Evolutionary conservation across 768 basidiomycete species (phyloP).

Genomic region (Tulasnella sp.): DNA sequence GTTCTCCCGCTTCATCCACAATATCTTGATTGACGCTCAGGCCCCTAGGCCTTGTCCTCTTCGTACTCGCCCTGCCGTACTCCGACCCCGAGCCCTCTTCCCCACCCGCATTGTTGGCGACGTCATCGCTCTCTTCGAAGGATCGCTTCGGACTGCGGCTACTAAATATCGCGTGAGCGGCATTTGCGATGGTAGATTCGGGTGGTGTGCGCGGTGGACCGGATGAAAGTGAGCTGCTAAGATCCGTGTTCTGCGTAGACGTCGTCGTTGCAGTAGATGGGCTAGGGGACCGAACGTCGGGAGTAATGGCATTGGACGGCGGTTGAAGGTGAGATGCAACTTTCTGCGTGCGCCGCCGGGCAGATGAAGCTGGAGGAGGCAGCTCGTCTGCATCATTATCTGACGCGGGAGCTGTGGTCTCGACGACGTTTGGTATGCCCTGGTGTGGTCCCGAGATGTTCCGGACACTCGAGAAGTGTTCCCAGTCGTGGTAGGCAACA

Average conservation of each 20-base stretch:
- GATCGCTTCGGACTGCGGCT: constrained; percentile 40
- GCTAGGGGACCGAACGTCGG: background rate
- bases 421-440: constrained; percentile 56
- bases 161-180: background rate
- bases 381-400: background rate
- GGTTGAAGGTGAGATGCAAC: background rate
- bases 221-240: constrained; percentile 5
- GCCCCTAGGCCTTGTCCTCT: constrained; percentile 27
- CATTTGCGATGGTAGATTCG: background rate
- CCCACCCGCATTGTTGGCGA: constrained; percentile 28
- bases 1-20: constrained; percentile 22
- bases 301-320: background rate
- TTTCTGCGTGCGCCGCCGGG: background rate
- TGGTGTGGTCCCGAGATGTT: constrained; percentile 75
- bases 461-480: constrained; percentile 90
- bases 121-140: constrained; percentile 43
- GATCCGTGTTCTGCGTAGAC: constrained; percentile 3
- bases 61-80: constrained; percentile 28
- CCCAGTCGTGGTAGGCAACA: constrained; percentile 71
- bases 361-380: background rate
- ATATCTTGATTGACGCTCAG: constrained; percentile 19
- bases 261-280: constrained; percentile 32
- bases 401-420: constrained; percentile 26
- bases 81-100: constrained; percentile 20
- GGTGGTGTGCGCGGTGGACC: background rate